Conservation (phyloP, 1,139 yeast species). For the Diutina siamensis region DNA sequence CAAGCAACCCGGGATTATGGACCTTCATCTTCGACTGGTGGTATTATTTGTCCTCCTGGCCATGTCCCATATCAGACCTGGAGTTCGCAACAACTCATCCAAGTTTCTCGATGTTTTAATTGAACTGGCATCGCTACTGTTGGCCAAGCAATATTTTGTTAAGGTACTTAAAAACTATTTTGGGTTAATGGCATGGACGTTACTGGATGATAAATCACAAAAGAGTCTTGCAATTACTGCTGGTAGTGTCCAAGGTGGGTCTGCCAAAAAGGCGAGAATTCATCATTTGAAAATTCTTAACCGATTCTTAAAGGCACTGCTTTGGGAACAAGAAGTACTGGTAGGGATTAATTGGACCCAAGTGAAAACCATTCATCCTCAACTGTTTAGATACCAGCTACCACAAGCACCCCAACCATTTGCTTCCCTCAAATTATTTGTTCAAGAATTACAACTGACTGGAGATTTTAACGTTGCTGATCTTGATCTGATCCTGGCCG, state of each 20-base stretch:
- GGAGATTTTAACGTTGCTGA: slow-evolving; percentile 17
- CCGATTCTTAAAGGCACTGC: slow-evolving; percentile 30
- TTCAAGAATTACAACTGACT: slow-evolving; percentile 19
- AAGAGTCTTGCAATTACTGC: slow-evolving; percentile 36
- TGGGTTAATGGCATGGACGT: slow-evolving; percentile 52
- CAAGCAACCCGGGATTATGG: slow-evolving; percentile 45
- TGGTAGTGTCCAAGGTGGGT: slow-evolving; percentile 28
- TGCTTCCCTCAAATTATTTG: slow-evolving; percentile 44
- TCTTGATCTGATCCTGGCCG: slow-evolving; percentile 26
- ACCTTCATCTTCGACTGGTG: slow-evolving; percentile 54
- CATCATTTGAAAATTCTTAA: slow-evolving; percentile 34
- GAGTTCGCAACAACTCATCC: slow-evolving; percentile 61
- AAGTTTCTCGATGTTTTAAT: slow-evolving; percentile 47
- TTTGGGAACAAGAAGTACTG: slow-evolving; percentile 14
- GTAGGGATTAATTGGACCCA: slow-evolving; percentile 5
- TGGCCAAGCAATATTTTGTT: slow-evolving; percentile 47
- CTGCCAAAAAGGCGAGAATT: slow-evolving; percentile 27
- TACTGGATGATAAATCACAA: slow-evolving; percentile 29
- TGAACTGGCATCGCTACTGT: slow-evolving; percentile 30
- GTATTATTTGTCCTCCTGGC: slow-evolving; percentile 79
- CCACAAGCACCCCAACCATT: slow-evolving; percentile 51
- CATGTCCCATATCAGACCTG: slow-evolving; percentile 83
- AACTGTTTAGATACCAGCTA: slow-evolving; percentile 38
- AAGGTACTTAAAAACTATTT: slow-evolving; percentile 48
- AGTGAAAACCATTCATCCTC: slow-evolving; percentile 24